Percentiles rank a stretch among this genome's conserved stretches.
Conservation (phyloP, 768 basidiomycete species). For the Stropharia rugosoannulata region DNA sequence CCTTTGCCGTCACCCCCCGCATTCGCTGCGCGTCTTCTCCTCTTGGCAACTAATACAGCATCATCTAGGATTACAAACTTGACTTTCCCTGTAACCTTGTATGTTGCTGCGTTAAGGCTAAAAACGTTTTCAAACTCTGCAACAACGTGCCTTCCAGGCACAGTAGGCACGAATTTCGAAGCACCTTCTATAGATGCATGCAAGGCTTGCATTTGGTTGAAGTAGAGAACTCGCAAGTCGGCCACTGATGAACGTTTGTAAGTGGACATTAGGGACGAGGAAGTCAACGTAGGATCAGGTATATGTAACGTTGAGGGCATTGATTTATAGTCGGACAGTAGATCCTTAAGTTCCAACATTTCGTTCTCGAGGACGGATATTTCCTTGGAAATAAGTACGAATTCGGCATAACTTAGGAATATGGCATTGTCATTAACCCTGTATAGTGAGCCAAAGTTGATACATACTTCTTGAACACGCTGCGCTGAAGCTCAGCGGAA, state of each 20-base stretch:
- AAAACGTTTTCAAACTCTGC: conserved; percentile 81
- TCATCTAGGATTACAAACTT: conserved; percentile 92
- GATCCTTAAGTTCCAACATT: conserved; percentile 95
- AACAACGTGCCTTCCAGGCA: conserved; percentile 89
- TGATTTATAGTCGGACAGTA: conserved; percentile 91
- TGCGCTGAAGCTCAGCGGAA: conserved; percentile 79
- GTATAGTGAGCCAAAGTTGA: not conserved
- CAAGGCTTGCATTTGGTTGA: conserved; percentile 89
- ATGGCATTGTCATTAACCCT: conserved; percentile 5
- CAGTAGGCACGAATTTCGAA: conserved; percentile 90
- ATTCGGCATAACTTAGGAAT: conserved; percentile 83
- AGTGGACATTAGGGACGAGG: conserved; percentile 40
- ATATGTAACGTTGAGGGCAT: conserved; percentile 94
- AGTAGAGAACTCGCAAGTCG: conserved; percentile 91
- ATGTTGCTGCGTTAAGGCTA: conserved; percentile 91
- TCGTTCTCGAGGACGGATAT: conserved; percentile 96
- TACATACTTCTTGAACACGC: conserved; percentile 89
- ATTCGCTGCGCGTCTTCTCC: conserved; percentile 63
- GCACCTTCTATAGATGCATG: conserved; percentile 93
- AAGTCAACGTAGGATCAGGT: conserved; percentile 71
- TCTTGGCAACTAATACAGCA: conserved; percentile 82
- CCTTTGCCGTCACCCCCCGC: conserved; percentile 37
- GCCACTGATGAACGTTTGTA: conserved; percentile 88
- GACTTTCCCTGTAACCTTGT: conserved; percentile 85
- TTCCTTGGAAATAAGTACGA: conserved; percentile 95